These are phyloP conservation scores for Diaporthe batatas DNA, from an alignment of 2,329 filamentous ascomycete species.

Conservation along the genomic window DNA sequence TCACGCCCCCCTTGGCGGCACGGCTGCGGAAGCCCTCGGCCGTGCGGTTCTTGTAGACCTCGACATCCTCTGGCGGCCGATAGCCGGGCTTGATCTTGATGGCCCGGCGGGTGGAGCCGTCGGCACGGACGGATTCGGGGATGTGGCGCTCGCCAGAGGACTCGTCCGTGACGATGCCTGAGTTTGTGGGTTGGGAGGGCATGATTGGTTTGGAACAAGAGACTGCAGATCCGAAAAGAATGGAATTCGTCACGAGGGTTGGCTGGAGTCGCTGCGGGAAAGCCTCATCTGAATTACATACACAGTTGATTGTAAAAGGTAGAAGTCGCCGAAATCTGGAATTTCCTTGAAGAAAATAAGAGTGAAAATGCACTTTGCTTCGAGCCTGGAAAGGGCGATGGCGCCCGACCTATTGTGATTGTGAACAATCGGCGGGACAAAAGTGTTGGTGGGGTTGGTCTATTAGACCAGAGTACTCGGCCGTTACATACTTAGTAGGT, in stretches of 20 bases:
- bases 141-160: constrained; percentile 87
- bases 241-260: not conserved
- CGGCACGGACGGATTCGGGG: constrained; percentile 85
- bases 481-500: too few relatives aligned
- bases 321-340: not conserved
- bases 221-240: constrained; percentile 37
- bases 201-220: constrained; percentile 46
- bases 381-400: not conserved
- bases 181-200: constrained; percentile 67
- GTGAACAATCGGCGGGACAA: constrained; percentile 9
- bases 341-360: not conserved
- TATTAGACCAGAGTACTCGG: not conserved
- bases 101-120: constrained; percentile 92
- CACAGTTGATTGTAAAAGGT: too few relatives aligned
- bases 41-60: constrained; percentile 93
- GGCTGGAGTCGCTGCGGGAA: not conserved
- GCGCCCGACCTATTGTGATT: constrained; percentile 12
- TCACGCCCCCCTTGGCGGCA: constrained; percentile 41
- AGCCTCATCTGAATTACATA: not conserved
- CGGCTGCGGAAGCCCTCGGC: constrained; percentile 88
- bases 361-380: not conserved
- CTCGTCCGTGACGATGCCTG: constrained; percentile 84
- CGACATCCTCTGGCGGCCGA: constrained; percentile 92
- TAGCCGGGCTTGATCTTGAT: constrained; percentile 96
- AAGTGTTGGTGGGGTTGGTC: constrained; percentile 31